Conservation (phyloP, 305 asterid species). For the Salvia sclarea region DNA sequence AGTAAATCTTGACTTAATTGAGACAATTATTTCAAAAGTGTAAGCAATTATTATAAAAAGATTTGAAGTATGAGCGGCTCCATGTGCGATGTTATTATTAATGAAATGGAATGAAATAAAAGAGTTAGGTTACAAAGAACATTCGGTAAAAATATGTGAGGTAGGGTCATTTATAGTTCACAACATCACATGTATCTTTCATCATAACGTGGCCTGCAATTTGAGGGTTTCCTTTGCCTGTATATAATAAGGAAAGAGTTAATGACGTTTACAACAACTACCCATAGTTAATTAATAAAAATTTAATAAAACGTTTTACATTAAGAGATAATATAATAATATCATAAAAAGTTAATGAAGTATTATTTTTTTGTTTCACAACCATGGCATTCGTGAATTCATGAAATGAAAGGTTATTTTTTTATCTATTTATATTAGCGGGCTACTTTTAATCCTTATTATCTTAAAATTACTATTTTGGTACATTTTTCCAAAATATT, state of each 20-base stretch:
- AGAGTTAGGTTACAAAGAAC: background rate
- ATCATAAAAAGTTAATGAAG: too few species aligned
- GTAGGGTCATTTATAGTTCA: constrained; percentile 24
- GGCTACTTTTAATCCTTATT: too few species aligned
- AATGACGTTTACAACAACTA: background rate
- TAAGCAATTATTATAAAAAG: background rate
- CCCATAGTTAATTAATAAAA: background rate
- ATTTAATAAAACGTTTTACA: background rate
- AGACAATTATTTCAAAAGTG: background rate
- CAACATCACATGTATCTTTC: constrained; percentile 32
- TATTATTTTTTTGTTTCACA: too few species aligned
- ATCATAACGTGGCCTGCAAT: constrained; percentile 28
- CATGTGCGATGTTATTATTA: constrained; percentile 19
- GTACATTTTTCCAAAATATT: too few species aligned
- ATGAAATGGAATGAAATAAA: constrained; percentile 5
- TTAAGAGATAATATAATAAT: too few species aligned
- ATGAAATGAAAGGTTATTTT: too few species aligned
- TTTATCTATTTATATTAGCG: too few species aligned
- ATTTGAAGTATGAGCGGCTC: background rate
- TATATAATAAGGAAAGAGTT: background rate
- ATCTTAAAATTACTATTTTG: too few species aligned
- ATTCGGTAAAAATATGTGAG: background rate
- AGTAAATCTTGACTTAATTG: constrained; percentile 14
- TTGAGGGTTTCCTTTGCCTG: background rate
- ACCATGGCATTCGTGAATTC: too few species aligned